Evolutionary conservation across 164 flowering plant genomes (phyloP).

Genomic region (Piper longum): DNA sequence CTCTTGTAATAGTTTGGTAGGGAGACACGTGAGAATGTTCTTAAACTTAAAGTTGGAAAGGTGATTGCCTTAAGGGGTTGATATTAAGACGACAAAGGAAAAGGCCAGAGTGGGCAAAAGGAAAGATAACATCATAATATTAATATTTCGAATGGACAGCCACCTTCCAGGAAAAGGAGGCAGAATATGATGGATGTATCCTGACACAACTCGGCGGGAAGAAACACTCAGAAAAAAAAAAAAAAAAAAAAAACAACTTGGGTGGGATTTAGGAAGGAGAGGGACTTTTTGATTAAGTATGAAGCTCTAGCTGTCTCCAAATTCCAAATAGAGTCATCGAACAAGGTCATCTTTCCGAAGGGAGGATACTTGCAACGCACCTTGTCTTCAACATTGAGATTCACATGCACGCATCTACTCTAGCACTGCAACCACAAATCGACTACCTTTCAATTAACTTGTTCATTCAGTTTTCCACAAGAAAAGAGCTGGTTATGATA

Average conservation of each 20-base stretch:
- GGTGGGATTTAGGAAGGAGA: background rate
- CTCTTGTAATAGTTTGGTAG: no score
- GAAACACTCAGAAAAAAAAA: background rate
- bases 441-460: no score
- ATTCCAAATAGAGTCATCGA: background rate
- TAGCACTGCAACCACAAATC: no score
- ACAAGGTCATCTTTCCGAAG: background rate
- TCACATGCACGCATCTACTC: background rate
- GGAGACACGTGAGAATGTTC: no score
- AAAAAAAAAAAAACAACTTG: no score
- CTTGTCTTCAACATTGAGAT: background rate
- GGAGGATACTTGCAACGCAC: background rate
- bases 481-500: no score
- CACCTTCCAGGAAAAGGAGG: constrained; percentile 4
- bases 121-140: constrained; percentile 4
- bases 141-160: constrained; percentile 4
- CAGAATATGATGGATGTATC: constrained; percentile 3
- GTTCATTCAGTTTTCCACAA: no score
- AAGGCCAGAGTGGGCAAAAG: background rate
- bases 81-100: background rate
- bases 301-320: background rate
- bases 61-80: no score
- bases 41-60: no score
- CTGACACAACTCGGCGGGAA: background rate
- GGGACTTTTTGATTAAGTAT: background rate